Percentiles rank a stretch among this genome's conserved stretches.
Evolutionary conservation across 208 protist species (phyloP).

Genomic region (Leishmania lainsoni): DNA sequence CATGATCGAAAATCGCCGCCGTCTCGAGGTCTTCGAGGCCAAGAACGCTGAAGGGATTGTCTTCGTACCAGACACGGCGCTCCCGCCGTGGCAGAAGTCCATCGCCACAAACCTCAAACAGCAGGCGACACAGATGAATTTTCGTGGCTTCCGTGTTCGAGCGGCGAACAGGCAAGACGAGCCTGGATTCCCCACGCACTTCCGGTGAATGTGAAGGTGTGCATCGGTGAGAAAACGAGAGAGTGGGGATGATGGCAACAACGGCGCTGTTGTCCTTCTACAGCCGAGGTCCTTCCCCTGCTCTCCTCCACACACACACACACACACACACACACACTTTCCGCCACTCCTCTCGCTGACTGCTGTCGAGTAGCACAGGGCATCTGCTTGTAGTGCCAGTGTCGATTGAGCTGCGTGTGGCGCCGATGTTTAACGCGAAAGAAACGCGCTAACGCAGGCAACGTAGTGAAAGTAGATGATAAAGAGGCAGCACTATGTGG

Average conservation of each 20-base stretch:
- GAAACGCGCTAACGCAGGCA: background rate
- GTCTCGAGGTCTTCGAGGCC: constrained; percentile 65
- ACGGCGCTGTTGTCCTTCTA: background rate
- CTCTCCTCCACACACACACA: background rate
- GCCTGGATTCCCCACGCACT: constrained; percentile 85
- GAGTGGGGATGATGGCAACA: background rate
- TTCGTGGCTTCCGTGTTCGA: constrained; percentile 75
- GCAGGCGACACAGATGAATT: constrained; percentile 49
- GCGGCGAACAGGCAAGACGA: constrained; percentile 79
- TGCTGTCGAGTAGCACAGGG: background rate
- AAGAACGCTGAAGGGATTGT: constrained; percentile 72
- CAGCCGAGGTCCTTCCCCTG: background rate
- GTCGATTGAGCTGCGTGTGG: background rate
- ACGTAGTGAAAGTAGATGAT: background rate
- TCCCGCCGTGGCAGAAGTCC: constrained; percentile 78
- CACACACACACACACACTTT: too few relatives aligned
- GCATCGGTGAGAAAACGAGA: background rate
- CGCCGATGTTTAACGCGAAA: background rate
- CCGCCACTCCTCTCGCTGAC: background rate
- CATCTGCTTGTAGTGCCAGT: background rate
- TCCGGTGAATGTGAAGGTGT: constrained; percentile 41
- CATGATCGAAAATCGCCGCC: constrained; percentile 55
- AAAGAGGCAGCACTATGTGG: background rate
- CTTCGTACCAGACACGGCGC: constrained; percentile 71
- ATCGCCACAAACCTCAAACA: constrained; percentile 46